These are phyloP conservation scores for Pleurostoma richardsiae DNA, from an alignment of 2,329 filamentous ascomycete species.

Conservation along the genomic window DNA sequence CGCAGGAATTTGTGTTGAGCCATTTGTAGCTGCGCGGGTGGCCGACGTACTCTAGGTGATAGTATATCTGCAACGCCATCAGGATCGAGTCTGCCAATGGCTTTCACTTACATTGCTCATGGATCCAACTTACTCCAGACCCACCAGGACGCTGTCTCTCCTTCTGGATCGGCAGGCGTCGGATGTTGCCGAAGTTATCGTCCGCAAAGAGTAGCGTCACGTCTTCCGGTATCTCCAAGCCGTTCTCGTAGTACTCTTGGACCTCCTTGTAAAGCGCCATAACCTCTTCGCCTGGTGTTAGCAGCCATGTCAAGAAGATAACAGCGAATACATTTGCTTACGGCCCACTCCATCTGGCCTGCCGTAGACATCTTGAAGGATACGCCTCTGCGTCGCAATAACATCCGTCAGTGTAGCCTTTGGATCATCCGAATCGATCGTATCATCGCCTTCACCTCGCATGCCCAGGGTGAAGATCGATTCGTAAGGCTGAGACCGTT, in stretches of 20 bases:
- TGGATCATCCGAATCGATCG: slow-evolving; percentile 44
- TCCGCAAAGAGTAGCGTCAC: slow-evolving; percentile 59
- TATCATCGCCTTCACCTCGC: slow-evolving; percentile 54
- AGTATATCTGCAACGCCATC: slow-evolving; percentile 26
- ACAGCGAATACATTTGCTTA: slow-evolving; percentile 18
- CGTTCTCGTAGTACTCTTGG: slow-evolving; percentile 55
- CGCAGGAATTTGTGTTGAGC: slow-evolving; percentile 57
- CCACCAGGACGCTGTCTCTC: slow-evolving; percentile 50
- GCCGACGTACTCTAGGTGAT: slow-evolving; percentile 60
- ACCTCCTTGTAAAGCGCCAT: slow-evolving; percentile 65
- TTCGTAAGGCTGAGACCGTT: slow-evolving; percentile 48
- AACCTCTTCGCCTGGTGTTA: slow-evolving; percentile 36
- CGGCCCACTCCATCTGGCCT: slow-evolving; percentile 32
- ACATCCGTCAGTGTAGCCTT: slow-evolving; percentile 47
- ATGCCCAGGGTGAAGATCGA: slow-evolving; percentile 55
- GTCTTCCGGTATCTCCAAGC: slow-evolving; percentile 54
- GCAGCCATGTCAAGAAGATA: not conserved
- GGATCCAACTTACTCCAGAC: slow-evolving; percentile 38
- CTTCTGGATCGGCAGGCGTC: slow-evolving; percentile 47
- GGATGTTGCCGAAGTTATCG: slow-evolving; percentile 58
- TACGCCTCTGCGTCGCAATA: slow-evolving; percentile 46
- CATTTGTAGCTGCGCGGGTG: slow-evolving; percentile 55
- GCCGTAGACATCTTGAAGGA: slow-evolving; percentile 47
- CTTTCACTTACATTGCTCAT: no score
- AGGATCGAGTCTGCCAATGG: not conserved